Percentiles rank a stretch among this genome's conserved stretches.
phyloP scores from a whole-genome alignment of 2,329 filamentous ascomycete species.

The Fusarium kyushuense region DNA sequence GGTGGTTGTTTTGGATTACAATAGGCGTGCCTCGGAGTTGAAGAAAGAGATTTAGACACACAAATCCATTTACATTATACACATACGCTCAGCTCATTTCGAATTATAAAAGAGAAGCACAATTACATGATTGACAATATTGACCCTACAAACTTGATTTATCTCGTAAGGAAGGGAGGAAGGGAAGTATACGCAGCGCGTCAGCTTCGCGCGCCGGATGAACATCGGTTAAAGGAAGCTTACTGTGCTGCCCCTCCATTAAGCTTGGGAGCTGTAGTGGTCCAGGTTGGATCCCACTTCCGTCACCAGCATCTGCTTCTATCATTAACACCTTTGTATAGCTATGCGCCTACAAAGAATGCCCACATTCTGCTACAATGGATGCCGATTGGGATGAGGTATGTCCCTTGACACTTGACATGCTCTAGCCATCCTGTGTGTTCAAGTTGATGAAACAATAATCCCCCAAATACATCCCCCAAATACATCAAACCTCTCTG shows the following conservation, averaged over 20 bases:
- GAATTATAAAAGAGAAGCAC: background rate
- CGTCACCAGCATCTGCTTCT: constrained; percentile 21
- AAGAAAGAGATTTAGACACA: constrained; percentile 14
- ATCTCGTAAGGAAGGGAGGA: too few relatives aligned
- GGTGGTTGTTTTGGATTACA: background rate
- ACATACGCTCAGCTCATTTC: background rate
- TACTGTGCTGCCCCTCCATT: constrained; percentile 44
- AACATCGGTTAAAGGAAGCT: constrained; percentile 46
- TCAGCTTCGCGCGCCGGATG: constrained; percentile 35
- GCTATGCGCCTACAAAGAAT: constrained; percentile 55
- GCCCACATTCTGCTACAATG: constrained; percentile 62
- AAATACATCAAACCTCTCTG: too few relatives aligned
- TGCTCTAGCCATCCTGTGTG: background rate
- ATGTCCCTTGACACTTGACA: constrained; percentile 48
- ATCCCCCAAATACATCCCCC: background rate
- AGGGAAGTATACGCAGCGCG: too few relatives aligned
- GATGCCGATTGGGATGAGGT: constrained; percentile 78
- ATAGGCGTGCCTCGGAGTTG: constrained; percentile 6
- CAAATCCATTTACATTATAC: background rate
- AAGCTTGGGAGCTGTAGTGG: constrained; percentile 35
- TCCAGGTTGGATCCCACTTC: constrained; percentile 29
- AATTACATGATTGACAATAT: too few relatives aligned
- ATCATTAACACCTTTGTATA: constrained; percentile 31
- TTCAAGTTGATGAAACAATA: background rate
- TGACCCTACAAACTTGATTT: too few relatives aligned